A percentile compares a stretch with the other conserved stretches of the same genome.
phyloP scores from a whole-genome alignment of 1,139 yeast species.

The Saccharomyces hybrid region DNA sequence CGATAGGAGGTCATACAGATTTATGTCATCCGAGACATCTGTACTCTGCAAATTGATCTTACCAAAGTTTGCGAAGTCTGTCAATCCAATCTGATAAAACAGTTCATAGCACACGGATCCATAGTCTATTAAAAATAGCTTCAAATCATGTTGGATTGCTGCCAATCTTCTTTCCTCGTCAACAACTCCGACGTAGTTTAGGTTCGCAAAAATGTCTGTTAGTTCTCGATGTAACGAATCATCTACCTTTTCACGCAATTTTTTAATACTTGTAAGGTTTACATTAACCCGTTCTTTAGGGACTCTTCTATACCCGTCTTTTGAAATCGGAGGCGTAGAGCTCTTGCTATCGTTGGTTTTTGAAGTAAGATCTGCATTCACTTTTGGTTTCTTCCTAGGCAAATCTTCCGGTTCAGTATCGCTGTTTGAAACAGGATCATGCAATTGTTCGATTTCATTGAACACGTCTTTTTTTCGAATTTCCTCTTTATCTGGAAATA shows the following conservation, averaged over 20 bases:
- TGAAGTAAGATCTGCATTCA: neutral
- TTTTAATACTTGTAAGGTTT: constrained; percentile 51
- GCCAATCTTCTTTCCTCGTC: constrained; percentile 63
- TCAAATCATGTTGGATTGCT: constrained; percentile 77
- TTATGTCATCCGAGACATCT: constrained; percentile 17
- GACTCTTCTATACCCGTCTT: constrained; percentile 11
- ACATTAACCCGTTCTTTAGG: constrained; percentile 34
- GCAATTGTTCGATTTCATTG: neutral
- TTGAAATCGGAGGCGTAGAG: neutral
- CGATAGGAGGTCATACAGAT: constrained; percentile 10
- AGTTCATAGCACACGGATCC: constrained; percentile 60
- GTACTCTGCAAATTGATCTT: constrained; percentile 39
- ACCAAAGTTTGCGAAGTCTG: constrained; percentile 82
- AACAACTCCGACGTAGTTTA: constrained; percentile 75
- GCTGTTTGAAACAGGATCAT: neutral
- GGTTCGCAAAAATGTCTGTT: constrained; percentile 61
- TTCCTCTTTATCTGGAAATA: neutral
- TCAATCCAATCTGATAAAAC: constrained; percentile 72
- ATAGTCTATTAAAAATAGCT: constrained; percentile 72
- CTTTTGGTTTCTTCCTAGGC: neutral
- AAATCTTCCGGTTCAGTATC: neutral
- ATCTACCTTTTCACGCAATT: constrained; percentile 47
- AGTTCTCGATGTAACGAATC: constrained; percentile 43
- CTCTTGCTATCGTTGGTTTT: neutral
- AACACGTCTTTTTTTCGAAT: too few relatives aligned